phyloP scores from a whole-genome alignment of 192 early-diverging fungal species.

The Coemansia sp. region DNA sequence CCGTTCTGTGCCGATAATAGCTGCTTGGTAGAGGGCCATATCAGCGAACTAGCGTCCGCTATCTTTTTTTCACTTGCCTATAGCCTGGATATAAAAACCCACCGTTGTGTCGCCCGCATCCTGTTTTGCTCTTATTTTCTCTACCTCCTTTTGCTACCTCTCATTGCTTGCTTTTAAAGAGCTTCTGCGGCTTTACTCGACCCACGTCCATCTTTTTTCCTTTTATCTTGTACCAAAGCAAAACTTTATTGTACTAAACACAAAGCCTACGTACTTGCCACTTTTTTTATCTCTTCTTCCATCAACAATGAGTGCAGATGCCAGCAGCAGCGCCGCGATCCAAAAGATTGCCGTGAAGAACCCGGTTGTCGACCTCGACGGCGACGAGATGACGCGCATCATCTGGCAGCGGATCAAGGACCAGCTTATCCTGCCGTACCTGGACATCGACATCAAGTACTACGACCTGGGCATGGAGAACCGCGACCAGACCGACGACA shows the following conservation, averaged over 20 bases:
- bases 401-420: conserved; percentile 95
- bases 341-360: conserved; percentile 74
- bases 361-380: conserved; percentile 84
- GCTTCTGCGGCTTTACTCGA: too few species aligned
- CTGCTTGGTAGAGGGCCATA: too few species aligned
- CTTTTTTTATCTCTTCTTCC: conserved; percentile 3
- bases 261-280: too few species aligned
- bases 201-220: too few species aligned
- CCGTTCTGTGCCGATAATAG: conserved; percentile 13
- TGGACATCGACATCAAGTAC: conserved; percentile 93
- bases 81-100: neutral
- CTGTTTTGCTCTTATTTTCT: neutral
- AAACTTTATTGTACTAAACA: too few species aligned
- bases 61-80: too few species aligned
- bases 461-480: conserved; percentile 90
- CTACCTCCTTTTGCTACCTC: neutral
- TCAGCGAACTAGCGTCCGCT: too few species aligned
- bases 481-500: conserved; percentile 90
- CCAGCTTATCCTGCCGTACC: conserved; percentile 80
- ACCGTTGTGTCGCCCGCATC: neutral
- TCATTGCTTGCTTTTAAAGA: neutral
- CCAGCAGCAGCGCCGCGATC: conserved; percentile 26
- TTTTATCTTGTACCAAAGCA: too few species aligned
- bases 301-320: conserved; percentile 43
- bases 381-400: conserved; percentile 99